Percentiles rank a stretch among this genome's conserved stretches.
Evolutionary conservation across 208 protist species (phyloP).

Genomic region (Acanthamoeba royreba): DNA sequence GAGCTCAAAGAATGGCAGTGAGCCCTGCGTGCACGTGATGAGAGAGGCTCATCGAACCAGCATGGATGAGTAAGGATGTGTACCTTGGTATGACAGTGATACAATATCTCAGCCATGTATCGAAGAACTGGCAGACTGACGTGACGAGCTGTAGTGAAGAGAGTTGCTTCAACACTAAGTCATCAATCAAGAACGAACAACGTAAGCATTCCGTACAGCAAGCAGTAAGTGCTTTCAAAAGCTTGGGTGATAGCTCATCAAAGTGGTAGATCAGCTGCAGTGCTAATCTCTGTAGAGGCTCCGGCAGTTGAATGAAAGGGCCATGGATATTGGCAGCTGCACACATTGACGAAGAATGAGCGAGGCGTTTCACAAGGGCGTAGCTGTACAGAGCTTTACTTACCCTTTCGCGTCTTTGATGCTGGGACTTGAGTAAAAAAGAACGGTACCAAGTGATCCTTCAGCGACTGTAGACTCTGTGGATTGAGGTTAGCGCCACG

Average conservation of each 20-base stretch:
- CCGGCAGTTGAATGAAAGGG: neutral
- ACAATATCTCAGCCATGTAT: conserved; percentile 30
- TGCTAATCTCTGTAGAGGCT: neutral
- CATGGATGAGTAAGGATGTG: neutral
- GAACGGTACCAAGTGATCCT: conserved; percentile 33
- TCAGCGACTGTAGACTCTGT: neutral
- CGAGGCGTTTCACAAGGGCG: neutral
- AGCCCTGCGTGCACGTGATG: neutral
- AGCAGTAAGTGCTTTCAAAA: conserved; percentile 27
- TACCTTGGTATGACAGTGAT: neutral
- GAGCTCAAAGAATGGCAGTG: neutral
- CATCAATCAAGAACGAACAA: neutral
- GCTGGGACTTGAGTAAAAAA: conserved; percentile 10
- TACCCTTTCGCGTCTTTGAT: neutral
- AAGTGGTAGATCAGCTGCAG: conserved; percentile 8
- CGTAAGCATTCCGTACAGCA: neutral
- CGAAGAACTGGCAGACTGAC: neutral
- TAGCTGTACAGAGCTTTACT: neutral
- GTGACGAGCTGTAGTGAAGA: neutral
- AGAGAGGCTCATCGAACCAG: neutral
- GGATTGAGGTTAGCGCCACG: neutral
- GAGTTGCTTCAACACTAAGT: neutral
- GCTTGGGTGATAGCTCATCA: neutral
- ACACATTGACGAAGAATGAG: neutral
- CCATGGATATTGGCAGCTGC: neutral